Evolutionary conservation across 2,329 filamentous ascomycete genomes (phyloP).

Genomic region (Penicillium corylophilum): DNA sequence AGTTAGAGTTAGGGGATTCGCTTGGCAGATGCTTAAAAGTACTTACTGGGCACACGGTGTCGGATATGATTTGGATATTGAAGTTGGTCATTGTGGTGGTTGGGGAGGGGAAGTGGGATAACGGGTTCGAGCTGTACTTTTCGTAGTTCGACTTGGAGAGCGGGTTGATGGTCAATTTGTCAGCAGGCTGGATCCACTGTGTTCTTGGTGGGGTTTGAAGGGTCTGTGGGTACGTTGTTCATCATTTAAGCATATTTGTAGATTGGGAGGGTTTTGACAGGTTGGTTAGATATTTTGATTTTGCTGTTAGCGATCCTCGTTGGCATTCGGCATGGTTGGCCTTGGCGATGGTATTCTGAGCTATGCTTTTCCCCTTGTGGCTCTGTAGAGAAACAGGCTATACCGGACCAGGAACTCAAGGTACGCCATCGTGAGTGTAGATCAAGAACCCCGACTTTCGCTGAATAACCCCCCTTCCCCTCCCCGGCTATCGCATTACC

Average conservation of each 20-base stretch:
- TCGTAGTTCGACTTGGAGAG: background rate
- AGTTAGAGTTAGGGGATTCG: slow-evolving; percentile 1
- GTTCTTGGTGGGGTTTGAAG: background rate
- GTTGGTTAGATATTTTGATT: too few relatives aligned
- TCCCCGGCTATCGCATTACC: background rate
- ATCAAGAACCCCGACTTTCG: too few relatives aligned
- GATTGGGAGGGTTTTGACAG: too few relatives aligned
- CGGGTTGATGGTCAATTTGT: slow-evolving; percentile 11
- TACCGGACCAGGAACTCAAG: too few relatives aligned
- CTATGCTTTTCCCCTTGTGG: too few relatives aligned
- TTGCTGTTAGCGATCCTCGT: too few relatives aligned
- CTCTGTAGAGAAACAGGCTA: too few relatives aligned
- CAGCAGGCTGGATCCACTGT: slow-evolving; percentile 6
- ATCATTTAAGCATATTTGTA: background rate
- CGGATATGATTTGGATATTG: slow-evolving; percentile 74
- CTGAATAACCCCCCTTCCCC: too few relatives aligned
- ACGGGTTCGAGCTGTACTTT: background rate
- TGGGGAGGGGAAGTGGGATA: background rate
- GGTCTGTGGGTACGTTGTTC: too few relatives aligned
- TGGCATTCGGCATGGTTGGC: too few relatives aligned
- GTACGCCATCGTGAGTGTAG: too few relatives aligned
- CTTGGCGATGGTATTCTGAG: too few relatives aligned
- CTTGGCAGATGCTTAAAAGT: background rate
- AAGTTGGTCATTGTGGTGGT: slow-evolving; percentile 64
- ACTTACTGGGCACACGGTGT: slow-evolving; percentile 69